These are phyloP conservation scores for Rhynchospora tenuis DNA, from an alignment of 176 grass and related monocot species.

Conservation along the genomic window DNA sequence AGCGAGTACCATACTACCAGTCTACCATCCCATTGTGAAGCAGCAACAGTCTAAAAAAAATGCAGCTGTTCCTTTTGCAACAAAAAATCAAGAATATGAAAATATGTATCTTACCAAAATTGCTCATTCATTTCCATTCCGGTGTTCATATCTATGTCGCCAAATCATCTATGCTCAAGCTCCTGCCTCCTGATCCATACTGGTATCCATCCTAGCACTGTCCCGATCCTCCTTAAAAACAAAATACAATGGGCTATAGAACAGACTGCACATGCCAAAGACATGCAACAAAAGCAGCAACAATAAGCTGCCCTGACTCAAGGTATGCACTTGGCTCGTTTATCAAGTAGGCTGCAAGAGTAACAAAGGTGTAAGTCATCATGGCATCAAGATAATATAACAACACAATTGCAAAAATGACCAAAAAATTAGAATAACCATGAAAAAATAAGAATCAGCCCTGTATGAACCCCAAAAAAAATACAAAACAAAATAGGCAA, in stretches of 20 bases:
- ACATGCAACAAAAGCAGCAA: too few species aligned
- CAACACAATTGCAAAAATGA: too few species aligned
- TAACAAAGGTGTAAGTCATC: too few species aligned
- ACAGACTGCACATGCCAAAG: slow-evolving; percentile 69
- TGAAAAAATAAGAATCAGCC: too few species aligned
- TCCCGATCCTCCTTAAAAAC: slow-evolving; percentile 72
- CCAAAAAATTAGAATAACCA: too few species aligned
- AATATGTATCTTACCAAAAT: neutral
- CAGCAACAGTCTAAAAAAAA: neutral
- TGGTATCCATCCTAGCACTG: slow-evolving; percentile 27
- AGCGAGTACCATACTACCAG: neutral
- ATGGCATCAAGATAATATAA: too few species aligned
- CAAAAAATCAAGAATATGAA: neutral
- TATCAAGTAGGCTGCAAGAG: too few species aligned
- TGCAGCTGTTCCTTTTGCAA: neutral
- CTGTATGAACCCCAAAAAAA: too few species aligned
- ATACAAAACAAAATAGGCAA: too few species aligned
- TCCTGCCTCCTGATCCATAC: slow-evolving; percentile 66
- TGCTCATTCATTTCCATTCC: neutral
- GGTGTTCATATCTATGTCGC: neutral
- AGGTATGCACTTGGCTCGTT: too few species aligned
- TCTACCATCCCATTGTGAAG: neutral
- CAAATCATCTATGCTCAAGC: neutral
- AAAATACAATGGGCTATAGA: slow-evolving; percentile 80
- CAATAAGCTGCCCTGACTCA: too few species aligned